phyloP scores from a whole-genome alignment of 768 basidiomycete genomes.

The Auricularia sp. region DNA sequence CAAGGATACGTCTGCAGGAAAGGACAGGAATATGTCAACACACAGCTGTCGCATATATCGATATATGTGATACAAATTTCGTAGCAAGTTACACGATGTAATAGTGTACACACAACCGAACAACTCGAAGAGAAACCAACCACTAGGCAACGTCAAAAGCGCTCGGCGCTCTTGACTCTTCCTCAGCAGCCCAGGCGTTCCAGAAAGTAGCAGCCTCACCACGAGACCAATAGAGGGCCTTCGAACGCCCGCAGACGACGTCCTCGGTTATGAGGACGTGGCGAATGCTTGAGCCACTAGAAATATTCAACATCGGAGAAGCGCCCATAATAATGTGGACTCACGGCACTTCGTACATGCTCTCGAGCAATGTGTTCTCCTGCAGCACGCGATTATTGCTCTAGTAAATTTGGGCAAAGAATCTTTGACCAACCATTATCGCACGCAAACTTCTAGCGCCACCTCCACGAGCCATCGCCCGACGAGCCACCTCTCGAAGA shows the following conservation, averaged over 20 bases:
- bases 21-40: too few species aligned
- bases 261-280: constrained; percentile 74
- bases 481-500: constrained; percentile 69
- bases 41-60: too few species aligned
- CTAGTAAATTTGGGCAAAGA: not conserved
- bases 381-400: constrained; percentile 19
- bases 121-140: not conserved
- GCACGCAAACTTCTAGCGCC: constrained; percentile 86
- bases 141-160: not conserved
- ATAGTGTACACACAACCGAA: not conserved
- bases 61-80: too few species aligned
- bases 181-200: constrained; percentile 68
- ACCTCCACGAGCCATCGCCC: constrained; percentile 72
- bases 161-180: constrained; percentile 18
- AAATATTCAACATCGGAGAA: constrained; percentile 5
- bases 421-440: constrained; percentile 51
- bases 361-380: constrained; percentile 75
- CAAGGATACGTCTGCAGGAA: too few species aligned
- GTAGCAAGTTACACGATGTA: too few species aligned
- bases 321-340: constrained; percentile 23
- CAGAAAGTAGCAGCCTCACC: constrained; percentile 61
- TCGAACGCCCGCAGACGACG: constrained; percentile 52
- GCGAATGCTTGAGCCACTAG: constrained; percentile 61
- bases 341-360: constrained; percentile 91
- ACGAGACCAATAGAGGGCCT: constrained; percentile 67